Percentiles rank a stretch among this genome's conserved stretches.
Evolutionary conservation across 1,284 basidiomycete genomes (phyloP).

Genomic region (Marasmius sp.): DNA sequence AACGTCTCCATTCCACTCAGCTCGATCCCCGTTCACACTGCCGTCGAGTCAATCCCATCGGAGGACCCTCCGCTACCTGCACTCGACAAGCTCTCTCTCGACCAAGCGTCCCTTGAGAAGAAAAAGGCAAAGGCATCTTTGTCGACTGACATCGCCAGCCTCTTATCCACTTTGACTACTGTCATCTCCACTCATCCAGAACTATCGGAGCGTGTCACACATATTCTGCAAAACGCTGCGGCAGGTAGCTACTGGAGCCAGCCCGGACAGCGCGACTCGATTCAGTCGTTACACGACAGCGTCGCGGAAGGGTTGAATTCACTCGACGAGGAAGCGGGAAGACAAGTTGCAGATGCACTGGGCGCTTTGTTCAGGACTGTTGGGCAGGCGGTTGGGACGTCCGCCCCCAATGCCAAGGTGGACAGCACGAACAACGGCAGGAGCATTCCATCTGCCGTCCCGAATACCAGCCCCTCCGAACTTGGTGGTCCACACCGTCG

Average conservation of each 20-base stretch:
- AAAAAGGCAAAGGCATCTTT: conserved; percentile 43
- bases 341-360: conserved; percentile 4
- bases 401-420: too few species aligned
- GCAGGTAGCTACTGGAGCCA: background rate
- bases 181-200: conserved; percentile 67
- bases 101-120: conserved; percentile 25
- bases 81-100: conserved; percentile 36
- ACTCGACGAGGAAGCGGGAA: conserved; percentile 5
- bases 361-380: conserved; percentile 2
- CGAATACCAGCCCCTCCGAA: background rate
- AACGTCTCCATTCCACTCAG: conserved; percentile 7
- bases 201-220: conserved; percentile 62
- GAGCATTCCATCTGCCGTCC: background rate
- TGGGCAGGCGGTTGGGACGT: background rate
- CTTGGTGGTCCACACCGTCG: background rate
- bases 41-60: conserved; percentile 16
- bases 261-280: background rate
- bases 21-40: conserved; percentile 3
- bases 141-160: conserved; percentile 58
- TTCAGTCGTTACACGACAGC: background rate
- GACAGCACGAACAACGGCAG: too few species aligned
- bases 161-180: conserved; percentile 53
- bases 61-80: conserved; percentile 59
- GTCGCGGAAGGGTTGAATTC: background rate
- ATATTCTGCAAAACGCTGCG: conserved; percentile 55